Evolutionary conservation across 768 basidiomycete species (phyloP).

Genomic region (Dioszegia hungarica): DNA sequence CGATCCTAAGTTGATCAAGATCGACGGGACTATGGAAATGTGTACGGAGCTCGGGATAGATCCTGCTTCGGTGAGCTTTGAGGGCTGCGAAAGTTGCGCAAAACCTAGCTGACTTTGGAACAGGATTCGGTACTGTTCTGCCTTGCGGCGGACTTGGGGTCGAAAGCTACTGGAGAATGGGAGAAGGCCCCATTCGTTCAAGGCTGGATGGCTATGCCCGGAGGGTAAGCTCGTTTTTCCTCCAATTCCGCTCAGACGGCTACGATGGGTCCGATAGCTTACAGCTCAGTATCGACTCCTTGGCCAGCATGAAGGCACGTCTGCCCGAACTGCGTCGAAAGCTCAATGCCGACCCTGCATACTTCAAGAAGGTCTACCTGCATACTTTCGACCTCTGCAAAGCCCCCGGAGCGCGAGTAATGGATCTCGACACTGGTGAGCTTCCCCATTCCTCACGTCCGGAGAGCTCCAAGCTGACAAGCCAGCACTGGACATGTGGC

Average conservation of each 20-base stretch:
- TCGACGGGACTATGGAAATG: conserved; percentile 46
- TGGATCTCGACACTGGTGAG: conserved; percentile 45
- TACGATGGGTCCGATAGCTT: too few species aligned
- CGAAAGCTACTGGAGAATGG: conserved; percentile 46
- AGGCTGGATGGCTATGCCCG: conserved; percentile 36
- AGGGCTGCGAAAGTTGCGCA: background rate
- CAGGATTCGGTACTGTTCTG: conserved; percentile 49
- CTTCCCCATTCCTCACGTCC: background rate
- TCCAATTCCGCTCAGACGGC: background rate
- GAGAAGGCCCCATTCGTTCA: conserved; percentile 41
- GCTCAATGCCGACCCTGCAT: conserved; percentile 42
- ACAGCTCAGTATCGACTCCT: conserved; percentile 44
- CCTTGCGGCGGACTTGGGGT: conserved; percentile 46
- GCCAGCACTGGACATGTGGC: conserved; percentile 47
- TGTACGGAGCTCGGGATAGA: conserved; percentile 47
- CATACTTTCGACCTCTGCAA: conserved; percentile 46
- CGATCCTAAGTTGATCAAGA: conserved; percentile 41
- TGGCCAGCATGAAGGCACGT: conserved; percentile 36
- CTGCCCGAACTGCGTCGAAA: conserved; percentile 39
- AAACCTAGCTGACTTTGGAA: too few species aligned
- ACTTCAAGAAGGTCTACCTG: conserved; percentile 50
- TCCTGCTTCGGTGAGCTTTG: conserved; percentile 35
- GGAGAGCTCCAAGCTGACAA: background rate
- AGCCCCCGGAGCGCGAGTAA: conserved; percentile 38
- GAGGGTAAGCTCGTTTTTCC: conserved; percentile 25